These are phyloP conservation scores for Aureobasidium pullulans DNA, from an alignment of 2,329 filamentous ascomycete species.

Conservation along the genomic window DNA sequence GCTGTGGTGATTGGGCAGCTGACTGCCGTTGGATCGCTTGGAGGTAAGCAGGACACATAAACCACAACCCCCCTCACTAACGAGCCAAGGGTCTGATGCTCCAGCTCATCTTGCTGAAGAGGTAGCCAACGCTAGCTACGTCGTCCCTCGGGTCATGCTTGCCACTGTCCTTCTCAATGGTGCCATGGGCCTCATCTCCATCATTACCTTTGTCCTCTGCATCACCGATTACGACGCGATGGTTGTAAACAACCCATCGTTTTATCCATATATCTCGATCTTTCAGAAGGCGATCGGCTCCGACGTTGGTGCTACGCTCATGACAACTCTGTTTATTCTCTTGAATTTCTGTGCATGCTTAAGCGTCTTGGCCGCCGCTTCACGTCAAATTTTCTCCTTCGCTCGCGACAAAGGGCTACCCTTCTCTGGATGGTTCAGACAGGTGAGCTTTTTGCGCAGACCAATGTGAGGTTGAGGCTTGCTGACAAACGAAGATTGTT, in stretches of 20 bases:
- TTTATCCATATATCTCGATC: conserved; percentile 24
- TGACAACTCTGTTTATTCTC: conserved; percentile 37
- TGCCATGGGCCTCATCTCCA: conserved; percentile 33
- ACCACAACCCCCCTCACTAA: conserved; percentile 32
- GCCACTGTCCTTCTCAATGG: conserved; percentile 35
- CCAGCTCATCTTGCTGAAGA: conserved; percentile 23
- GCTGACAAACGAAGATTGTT: background rate
- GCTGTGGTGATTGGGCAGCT: conserved; percentile 17
- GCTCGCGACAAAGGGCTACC: conserved; percentile 34
- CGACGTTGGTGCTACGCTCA: conserved; percentile 21
- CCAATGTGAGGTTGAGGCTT: conserved; percentile 11
- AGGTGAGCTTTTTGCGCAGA: conserved; percentile 14
- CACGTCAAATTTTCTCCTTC: conserved; percentile 37
- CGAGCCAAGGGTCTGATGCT: conserved; percentile 20
- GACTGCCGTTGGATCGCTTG: conserved; percentile 13
- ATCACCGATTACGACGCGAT: conserved; percentile 28
- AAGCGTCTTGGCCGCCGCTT: conserved; percentile 33
- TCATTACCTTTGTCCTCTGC: conserved; percentile 34
- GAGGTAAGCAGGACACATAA: conserved; percentile 27
- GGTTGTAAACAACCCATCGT: conserved; percentile 25
- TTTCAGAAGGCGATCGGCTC: conserved; percentile 21
- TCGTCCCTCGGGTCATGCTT: conserved; percentile 34
- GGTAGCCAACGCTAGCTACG: conserved; percentile 25
- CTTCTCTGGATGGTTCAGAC: conserved; percentile 24
- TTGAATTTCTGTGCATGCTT: conserved; percentile 28